phyloP scores from a whole-genome alignment of 257 asterid species.

The Verbascum thapsus region DNA sequence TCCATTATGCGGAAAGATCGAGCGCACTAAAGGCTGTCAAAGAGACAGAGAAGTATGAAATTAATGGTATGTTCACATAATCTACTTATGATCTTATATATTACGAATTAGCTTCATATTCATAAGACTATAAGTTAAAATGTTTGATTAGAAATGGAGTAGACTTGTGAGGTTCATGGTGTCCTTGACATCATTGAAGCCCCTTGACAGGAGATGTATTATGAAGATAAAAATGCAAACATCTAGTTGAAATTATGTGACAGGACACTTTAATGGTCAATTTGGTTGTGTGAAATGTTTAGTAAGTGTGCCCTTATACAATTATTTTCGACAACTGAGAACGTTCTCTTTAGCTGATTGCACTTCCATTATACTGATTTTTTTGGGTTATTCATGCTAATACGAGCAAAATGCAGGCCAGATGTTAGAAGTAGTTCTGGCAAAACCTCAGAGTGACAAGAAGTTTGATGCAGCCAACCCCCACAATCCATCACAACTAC shows the following conservation, averaged over 20 bases:
- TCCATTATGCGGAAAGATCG: conserved; percentile 91
- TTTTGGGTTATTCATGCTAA: conserved; percentile 16
- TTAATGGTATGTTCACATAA: conserved; percentile 60
- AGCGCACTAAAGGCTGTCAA: conserved; percentile 87
- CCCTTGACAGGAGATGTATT: not conserved
- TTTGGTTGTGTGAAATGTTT: not conserved
- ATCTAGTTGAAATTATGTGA: not conserved
- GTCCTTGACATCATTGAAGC: not conserved
- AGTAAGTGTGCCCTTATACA: conserved; percentile 5
- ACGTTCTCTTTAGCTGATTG: not conserved
- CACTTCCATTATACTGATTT: not conserved
- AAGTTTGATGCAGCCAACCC: conserved; percentile 64
- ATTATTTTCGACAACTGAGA: not conserved
- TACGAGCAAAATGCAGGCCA: conserved; percentile 59
- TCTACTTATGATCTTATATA: conserved; percentile 1
- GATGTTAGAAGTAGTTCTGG: conserved; percentile 80
- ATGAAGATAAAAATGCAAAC: not conserved
- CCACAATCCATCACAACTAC: conserved; percentile 51
- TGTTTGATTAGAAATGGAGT: conserved; percentile 13
- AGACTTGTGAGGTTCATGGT: conserved; percentile 1
- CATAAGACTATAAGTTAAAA: not conserved
- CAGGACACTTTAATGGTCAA: not conserved
- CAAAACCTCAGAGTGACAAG: conserved; percentile 93
- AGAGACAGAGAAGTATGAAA: conserved; percentile 78
- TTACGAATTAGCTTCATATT: not conserved